Evolutionary conservation across 2,329 filamentous ascomycete genomes (phyloP).

Genomic region (Penicillium rolfsii): DNA sequence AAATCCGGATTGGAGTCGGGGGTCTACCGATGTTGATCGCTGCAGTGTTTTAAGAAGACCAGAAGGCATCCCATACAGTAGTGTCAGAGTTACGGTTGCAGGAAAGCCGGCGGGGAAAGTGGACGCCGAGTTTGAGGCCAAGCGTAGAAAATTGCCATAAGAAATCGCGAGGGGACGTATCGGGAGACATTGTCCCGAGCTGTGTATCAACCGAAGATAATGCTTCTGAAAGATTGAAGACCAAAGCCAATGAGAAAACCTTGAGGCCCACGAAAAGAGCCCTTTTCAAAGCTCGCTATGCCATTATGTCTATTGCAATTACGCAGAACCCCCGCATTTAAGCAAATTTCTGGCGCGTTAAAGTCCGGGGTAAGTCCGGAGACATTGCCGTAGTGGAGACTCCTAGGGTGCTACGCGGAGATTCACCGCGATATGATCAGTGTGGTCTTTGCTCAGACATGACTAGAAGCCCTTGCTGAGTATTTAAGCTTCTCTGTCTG

Average conservation of each 20-base stretch:
- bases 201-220: not conserved
- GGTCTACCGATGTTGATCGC: slow-evolving; percentile 11
- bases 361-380: slow-evolving; percentile 28
- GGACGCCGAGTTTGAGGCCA: not conserved
- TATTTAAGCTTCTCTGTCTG: slow-evolving; percentile 27
- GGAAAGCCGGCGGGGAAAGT: slow-evolving; percentile 8
- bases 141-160: not conserved
- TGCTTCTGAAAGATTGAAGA: not conserved
- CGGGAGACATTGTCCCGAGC: slow-evolving; percentile 10
- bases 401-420: slow-evolving; percentile 11
- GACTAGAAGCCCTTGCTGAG: slow-evolving; percentile 18
- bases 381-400: slow-evolving; percentile 26
- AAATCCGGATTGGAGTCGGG: slow-evolving; percentile 24
- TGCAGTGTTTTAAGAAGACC: not conserved
- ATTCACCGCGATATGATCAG: slow-evolving; percentile 15
- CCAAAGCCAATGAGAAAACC: not conserved
- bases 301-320: not conserved
- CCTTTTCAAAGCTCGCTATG: too few species aligned
- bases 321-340: not conserved
- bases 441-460: not conserved
- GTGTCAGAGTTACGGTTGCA: not conserved
- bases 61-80: not conserved
- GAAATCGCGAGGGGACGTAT: slow-evolving; percentile 4
- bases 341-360: not conserved
- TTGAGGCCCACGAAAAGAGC: not conserved